A percentile compares a stretch with the other conserved stretches of the same genome.
Evolutionary conservation across 1,284 basidiomycete species (phyloP).

Genomic region (Schizopora paradoxa): DNA sequence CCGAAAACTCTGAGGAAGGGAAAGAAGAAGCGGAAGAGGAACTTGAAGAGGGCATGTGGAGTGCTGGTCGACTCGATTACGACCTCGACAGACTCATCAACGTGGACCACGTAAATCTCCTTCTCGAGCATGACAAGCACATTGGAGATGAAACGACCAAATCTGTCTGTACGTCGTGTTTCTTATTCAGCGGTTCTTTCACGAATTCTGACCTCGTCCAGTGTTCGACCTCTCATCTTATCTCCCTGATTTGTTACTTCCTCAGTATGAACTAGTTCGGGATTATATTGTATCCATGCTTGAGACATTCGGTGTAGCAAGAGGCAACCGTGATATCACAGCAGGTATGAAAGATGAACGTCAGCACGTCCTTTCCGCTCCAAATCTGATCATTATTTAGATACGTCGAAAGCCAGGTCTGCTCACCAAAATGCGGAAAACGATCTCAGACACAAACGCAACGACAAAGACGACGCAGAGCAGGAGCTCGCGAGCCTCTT

Average conservation of each 20-base stretch:
- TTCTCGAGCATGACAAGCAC: slow-evolving; percentile 72
- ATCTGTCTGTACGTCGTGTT: slow-evolving; percentile 46
- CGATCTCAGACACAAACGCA: slow-evolving; percentile 39
- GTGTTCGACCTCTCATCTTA: slow-evolving; percentile 83
- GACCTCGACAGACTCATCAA: slow-evolving; percentile 65
- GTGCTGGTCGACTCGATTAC: slow-evolving; percentile 45
- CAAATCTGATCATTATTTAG: slow-evolving; percentile 25
- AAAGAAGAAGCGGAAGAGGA: slow-evolving; percentile 36
- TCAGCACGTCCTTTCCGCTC: slow-evolving; percentile 1
- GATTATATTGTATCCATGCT: slow-evolving; percentile 63
- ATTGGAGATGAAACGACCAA: slow-evolving; percentile 41
- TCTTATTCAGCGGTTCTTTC: slow-evolving; percentile 2
- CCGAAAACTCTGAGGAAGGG: slow-evolving; percentile 28
- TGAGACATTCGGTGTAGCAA: slow-evolving; percentile 59
- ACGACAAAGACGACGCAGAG: slow-evolving; percentile 45
- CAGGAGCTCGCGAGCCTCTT: slow-evolving; percentile 60
- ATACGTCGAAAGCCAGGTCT: slow-evolving; percentile 58
- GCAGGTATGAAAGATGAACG: slow-evolving; percentile 48
- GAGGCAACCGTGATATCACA: slow-evolving; percentile 30
- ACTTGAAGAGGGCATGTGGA: slow-evolving; percentile 49
- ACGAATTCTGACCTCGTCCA: slow-evolving; percentile 28
- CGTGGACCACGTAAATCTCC: slow-evolving; percentile 67
- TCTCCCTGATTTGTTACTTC: slow-evolving; percentile 78
- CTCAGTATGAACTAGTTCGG: slow-evolving; percentile 70
- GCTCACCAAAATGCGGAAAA: slow-evolving; percentile 58